Evolutionary conservation across 768 basidiomycete species (phyloP).

Genomic region (Coprinopsis cinerea): DNA sequence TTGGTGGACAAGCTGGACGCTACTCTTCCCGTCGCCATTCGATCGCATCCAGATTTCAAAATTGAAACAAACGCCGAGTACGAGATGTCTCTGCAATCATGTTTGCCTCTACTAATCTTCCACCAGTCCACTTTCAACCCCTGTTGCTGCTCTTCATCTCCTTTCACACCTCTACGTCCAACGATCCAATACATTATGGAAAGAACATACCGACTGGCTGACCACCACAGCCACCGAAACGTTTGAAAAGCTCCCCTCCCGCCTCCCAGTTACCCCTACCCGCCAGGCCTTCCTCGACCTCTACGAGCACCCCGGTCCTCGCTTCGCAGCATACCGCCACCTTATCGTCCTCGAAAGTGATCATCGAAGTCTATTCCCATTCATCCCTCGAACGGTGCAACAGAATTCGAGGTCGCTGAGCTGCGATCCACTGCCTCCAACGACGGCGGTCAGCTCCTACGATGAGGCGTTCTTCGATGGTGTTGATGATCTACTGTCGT

Average conservation of each 20-base stretch:
- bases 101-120: background rate
- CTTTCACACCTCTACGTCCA: slow-evolving; percentile 86
- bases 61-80: slow-evolving; percentile 66
- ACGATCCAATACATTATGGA: slow-evolving; percentile 77
- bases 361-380: slow-evolving; percentile 56
- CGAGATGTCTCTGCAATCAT: slow-evolving; percentile 16
- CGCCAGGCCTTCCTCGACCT: slow-evolving; percentile 29
- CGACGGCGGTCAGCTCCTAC: slow-evolving; percentile 52
- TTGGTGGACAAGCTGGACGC: slow-evolving; percentile 85
- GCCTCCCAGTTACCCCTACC: slow-evolving; percentile 29
- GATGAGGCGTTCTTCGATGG: slow-evolving; percentile 71
- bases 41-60: slow-evolving; percentile 57
- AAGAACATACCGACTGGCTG: slow-evolving; percentile 72
- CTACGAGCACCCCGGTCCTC: slow-evolving; percentile 35
- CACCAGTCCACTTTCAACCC: slow-evolving; percentile 30
- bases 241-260: slow-evolving; percentile 32
- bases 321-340: slow-evolving; percentile 65
- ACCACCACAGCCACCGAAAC: slow-evolving; percentile 42
- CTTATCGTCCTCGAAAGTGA: slow-evolving; percentile 65
- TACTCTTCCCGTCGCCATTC: slow-evolving; percentile 48
- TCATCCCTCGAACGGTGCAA: slow-evolving; percentile 58
- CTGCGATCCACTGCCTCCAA: slow-evolving; percentile 86
- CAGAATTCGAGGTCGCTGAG: slow-evolving; percentile 48
- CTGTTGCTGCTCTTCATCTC: slow-evolving; percentile 58
- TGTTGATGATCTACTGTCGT: slow-evolving; percentile 44